Percentiles rank a stretch among this genome's conserved stretches.
phyloP scores from a whole-genome alignment of 2,329 filamentous ascomycete genomes.

The Rosellinia necatrix region DNA sequence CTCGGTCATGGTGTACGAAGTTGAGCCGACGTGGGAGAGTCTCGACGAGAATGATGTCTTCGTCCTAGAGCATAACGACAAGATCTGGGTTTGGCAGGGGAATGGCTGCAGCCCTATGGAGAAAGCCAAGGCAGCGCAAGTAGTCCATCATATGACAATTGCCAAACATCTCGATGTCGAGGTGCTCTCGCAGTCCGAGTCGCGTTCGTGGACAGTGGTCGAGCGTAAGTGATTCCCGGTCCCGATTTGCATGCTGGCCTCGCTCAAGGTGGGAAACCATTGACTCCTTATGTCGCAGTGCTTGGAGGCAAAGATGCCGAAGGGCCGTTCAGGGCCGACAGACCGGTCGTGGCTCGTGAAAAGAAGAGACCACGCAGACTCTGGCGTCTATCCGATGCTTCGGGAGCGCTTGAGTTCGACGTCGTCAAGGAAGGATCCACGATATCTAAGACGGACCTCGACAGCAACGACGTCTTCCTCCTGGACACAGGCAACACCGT shows the following conservation, averaged over 20 bases:
- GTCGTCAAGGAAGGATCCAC: constrained; percentile 59
- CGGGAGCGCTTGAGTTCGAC: constrained; percentile 60
- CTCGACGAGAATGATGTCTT: constrained; percentile 71
- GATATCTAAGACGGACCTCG: constrained; percentile 54
- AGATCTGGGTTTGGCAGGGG: constrained; percentile 75
- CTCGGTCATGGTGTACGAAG: constrained; percentile 65
- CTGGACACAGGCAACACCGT: constrained; percentile 61
- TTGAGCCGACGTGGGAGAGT: constrained; percentile 63
- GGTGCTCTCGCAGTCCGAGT: constrained; percentile 65
- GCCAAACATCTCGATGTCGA: constrained; percentile 69
- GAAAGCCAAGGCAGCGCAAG: constrained; percentile 69
- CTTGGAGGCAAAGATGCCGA: constrained; percentile 52
- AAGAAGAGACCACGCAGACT: constrained; percentile 49
- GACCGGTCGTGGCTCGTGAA: constrained; percentile 31
- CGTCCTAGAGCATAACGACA: constrained; percentile 63
- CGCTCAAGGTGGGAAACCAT: background rate
- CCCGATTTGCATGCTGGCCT: background rate
- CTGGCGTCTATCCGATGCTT: constrained; percentile 66
- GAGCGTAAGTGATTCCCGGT: constrained; percentile 34
- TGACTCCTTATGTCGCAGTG: constrained; percentile 37
- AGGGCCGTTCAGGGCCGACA: constrained; percentile 29
- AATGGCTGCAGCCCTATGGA: constrained; percentile 69
- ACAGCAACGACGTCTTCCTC: constrained; percentile 65
- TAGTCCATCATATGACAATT: constrained; percentile 67
- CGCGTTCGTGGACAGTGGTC: constrained; percentile 58